phyloP scores from a whole-genome alignment of 192 early-diverging fungal genomes.

The Gaertneriomyces semiglobifer region DNA sequence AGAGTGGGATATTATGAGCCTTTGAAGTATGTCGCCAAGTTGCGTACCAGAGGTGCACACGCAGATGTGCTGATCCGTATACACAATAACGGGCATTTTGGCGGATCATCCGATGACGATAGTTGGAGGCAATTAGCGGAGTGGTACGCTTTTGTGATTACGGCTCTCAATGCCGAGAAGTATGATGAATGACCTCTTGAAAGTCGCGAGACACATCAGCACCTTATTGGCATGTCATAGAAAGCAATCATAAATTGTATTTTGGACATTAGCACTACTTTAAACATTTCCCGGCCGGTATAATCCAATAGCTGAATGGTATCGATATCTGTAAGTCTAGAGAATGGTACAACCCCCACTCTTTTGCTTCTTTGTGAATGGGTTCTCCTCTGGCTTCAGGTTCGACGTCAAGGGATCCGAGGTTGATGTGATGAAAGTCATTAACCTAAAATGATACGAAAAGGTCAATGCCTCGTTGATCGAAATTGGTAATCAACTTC shows the following conservation, averaged over 20 bases:
- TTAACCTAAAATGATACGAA: conserved; percentile 32
- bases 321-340: neutral
- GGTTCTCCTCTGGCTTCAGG: conserved; percentile 47
- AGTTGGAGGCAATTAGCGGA: conserved; percentile 11
- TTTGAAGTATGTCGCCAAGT: conserved; percentile 79
- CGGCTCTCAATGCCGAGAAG: no score
- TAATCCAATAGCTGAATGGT: no score
- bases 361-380: conserved; percentile 43
- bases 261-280: no score
- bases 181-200: no score
- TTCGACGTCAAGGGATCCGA: conserved; percentile 49
- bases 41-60: conserved; percentile 39
- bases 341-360: conserved; percentile 30
- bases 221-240: no score
- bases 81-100: conserved; percentile 23
- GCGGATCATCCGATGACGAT: neutral
- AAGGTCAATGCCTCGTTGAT: neutral
- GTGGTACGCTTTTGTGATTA: conserved; percentile 28
- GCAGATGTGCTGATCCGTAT: conserved; percentile 25
- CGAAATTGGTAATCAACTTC: neutral
- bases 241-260: no score
- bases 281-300: no score
- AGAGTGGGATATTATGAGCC: conserved; percentile 81
- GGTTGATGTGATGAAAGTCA: conserved; percentile 45
- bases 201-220: no score